These are phyloP conservation scores for Pseudogymnoascus sp. DNA, from an alignment of 2,329 filamentous ascomycete species.

Conservation along the genomic window DNA sequence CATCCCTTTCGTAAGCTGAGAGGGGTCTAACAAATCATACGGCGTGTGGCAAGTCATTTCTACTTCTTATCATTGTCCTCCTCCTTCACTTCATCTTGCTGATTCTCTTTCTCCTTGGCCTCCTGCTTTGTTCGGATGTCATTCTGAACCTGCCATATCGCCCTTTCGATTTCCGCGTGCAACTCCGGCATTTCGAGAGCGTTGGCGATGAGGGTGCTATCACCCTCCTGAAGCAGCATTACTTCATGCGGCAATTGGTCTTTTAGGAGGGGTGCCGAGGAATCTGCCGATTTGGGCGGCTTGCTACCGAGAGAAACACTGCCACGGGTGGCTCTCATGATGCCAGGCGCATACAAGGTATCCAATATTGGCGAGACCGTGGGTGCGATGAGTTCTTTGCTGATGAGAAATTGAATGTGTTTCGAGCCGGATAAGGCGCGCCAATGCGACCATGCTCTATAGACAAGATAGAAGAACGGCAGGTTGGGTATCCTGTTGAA, in stretches of 20 bases:
- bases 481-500: conserved; percentile 70
- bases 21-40: neutral
- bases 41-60: neutral
- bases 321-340: conserved; percentile 3
- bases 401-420: conserved; percentile 72
- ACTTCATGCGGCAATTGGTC: conserved; percentile 27
- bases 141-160: conserved; percentile 62
- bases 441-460: conserved; percentile 88
- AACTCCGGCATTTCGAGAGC: conserved; percentile 60
- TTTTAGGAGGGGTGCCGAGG: conserved; percentile 21
- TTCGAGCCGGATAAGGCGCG: conserved; percentile 75
- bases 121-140: conserved; percentile 22
- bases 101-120: conserved; percentile 18
- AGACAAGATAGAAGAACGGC: conserved; percentile 92
- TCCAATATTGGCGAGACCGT: conserved; percentile 63
- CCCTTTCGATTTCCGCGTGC: conserved; percentile 63
- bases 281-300: neutral
- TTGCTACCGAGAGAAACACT: conserved; percentile 8
- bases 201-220: conserved; percentile 50
- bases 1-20: neutral
- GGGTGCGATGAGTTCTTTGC: conserved; percentile 60
- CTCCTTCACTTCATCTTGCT: conserved; percentile 12
- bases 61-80: conserved; percentile 16
- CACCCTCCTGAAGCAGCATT: conserved; percentile 39
- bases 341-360: conserved; percentile 50